These are phyloP conservation scores for Penicillium herquei DNA, from an alignment of 495 filamentous ascomycete genomes.

Conservation along the genomic window DNA sequence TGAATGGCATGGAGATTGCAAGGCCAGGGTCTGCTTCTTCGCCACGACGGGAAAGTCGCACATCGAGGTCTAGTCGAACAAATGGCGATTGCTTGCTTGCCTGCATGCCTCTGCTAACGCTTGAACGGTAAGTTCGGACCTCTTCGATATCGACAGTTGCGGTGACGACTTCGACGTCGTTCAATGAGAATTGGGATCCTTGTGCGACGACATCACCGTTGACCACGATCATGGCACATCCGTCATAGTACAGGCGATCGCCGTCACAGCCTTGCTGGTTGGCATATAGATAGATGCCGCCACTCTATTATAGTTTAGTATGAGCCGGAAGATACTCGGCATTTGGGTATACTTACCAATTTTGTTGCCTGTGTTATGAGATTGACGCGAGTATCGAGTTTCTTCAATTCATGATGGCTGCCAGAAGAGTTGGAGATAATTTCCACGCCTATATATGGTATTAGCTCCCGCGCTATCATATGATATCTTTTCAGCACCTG, in stretches of 20 bases:
- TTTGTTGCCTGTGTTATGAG: constrained; percentile 76
- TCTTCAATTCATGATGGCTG: constrained; percentile 70
- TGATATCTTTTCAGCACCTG: too few species aligned
- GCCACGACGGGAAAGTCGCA: constrained; percentile 30
- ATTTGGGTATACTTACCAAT: constrained; percentile 36
- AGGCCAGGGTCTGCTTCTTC: constrained; percentile 41
- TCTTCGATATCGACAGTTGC: constrained; percentile 82
- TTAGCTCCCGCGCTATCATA: neutral
- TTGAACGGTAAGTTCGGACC: constrained; percentile 37
- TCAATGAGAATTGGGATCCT: constrained; percentile 70
- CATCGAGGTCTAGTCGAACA: constrained; percentile 38
- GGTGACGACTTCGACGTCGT: constrained; percentile 81
- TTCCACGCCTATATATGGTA: constrained; percentile 50
- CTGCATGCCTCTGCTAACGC: constrained; percentile 39
- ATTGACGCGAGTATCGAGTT: constrained; percentile 70
- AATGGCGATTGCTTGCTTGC: constrained; percentile 36
- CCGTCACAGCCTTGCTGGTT: constrained; percentile 77
- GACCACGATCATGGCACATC: constrained; percentile 74
- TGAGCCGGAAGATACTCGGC: neutral
- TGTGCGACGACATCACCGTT: constrained; percentile 73
- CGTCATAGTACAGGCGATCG: constrained; percentile 65
- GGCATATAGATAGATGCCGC: constrained; percentile 74
- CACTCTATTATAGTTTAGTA: constrained; percentile 39
- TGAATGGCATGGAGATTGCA: constrained; percentile 38
- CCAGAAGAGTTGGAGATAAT: constrained; percentile 77